Evolutionary conservation across 306 rosid genomes (phyloP).

Genomic region (Albizia julibrissin): DNA sequence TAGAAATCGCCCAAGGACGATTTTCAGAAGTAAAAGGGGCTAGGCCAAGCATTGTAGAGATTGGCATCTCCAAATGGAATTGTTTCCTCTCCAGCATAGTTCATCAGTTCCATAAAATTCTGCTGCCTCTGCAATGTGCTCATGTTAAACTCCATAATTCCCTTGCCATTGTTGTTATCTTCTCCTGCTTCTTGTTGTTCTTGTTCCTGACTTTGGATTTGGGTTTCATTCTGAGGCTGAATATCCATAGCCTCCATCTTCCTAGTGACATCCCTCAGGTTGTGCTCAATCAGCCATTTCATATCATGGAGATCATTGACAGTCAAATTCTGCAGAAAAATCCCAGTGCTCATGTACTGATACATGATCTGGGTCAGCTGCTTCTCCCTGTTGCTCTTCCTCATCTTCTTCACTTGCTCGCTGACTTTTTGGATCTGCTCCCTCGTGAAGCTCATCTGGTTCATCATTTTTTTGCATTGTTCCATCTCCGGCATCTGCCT

Average conservation of each 20-base stretch:
- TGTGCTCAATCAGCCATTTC: conserved; percentile 11
- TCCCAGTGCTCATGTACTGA: conserved; percentile 4
- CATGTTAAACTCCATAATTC: background rate
- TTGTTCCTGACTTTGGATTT: background rate
- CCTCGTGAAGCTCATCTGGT: conserved; percentile 32
- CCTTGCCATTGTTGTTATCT: background rate
- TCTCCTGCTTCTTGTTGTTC: background rate
- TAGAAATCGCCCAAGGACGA: background rate
- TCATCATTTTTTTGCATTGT: conserved; percentile 35
- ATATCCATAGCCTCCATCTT: background rate
- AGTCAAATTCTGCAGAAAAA: background rate
- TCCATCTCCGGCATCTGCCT: background rate
- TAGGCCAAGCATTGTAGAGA: background rate
- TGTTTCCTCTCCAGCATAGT: background rate
- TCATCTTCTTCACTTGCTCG: conserved; percentile 30
- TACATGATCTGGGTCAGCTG: conserved; percentile 20
- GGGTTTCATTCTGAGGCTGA: background rate
- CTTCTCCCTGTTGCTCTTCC: conserved; percentile 13
- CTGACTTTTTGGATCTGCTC: conserved; percentile 19
- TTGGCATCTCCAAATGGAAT: conserved; percentile 6
- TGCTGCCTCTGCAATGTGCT: background rate
- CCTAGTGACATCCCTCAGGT: conserved; percentile 1
- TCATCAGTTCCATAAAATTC: background rate
- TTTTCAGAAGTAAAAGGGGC: background rate
- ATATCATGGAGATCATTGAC: conserved; percentile 25